Base-by-base conservation (phyloP, 495 filamentous ascomycete species). In the Immersiella caudata region DNA sequence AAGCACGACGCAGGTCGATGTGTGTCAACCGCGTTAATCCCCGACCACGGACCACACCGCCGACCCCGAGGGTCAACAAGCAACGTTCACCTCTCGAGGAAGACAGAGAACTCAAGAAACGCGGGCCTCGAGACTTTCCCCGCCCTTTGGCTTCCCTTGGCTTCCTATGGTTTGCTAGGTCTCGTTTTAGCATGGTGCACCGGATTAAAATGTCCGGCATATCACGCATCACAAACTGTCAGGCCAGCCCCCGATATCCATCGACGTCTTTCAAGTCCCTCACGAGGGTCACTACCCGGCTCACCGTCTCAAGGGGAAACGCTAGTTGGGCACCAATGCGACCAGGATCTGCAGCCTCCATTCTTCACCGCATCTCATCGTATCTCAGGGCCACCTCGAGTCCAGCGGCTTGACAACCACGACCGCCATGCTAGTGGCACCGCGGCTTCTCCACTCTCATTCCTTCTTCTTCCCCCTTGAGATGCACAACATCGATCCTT, bases 191-290 rank as follows among this genome's bases (percentile, higher is more conserved):
- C 56, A 54, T 60, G 54, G 55, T 51, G 66, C 52, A 60, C 58
- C 58, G 68, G 68, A 68, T 60, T 14, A 33, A 68, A 70, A 60
- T 51, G 65, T 64, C 68, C 68, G 68, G 65, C 65, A 67, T 65
- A 49, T 59, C 60, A 26, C 26, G 50, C 46, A 52, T 33, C 60
- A 58, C 68, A 22, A 62, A 54, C 27, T 60, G 52, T 64, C 60
- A 24, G 59, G 55, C 65, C 57, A 70, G 52, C 60, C 65, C n/a
- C 40, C 59, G 60, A 59, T 70, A 60, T 56, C 65, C 36, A 68
- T 36, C 60, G 49, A 18, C 40, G 14, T 54, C 36, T 36, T n/a
- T 54, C 60, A 27, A 20, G n/a, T 64, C 56, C 52, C 60, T 60
- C 22, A 33, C 68, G 36, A 54, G 40, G 60, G 54, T 50, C 51